Evolutionary conservation across 306 rosid species (phyloP).

Genomic region (Cotoneaster glaucophyllus): DNA sequence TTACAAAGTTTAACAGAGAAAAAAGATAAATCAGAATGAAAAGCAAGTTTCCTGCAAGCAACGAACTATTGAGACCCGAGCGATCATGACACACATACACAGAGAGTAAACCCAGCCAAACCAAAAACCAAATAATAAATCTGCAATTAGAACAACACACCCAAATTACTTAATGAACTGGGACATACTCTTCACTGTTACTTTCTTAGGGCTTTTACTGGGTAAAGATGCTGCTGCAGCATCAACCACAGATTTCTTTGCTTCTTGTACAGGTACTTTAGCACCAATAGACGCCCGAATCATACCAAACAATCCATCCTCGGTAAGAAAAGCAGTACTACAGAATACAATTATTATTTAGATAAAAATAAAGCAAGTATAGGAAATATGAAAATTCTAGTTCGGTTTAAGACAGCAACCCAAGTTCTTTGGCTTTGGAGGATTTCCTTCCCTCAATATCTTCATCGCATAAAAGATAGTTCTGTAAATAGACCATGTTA

Average conservation of each 20-base stretch:
- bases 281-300: slow-evolving; percentile 53
- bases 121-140: neutral
- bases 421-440: slow-evolving; percentile 85
- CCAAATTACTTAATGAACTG: neutral
- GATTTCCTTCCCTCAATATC: slow-evolving; percentile 95
- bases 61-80: neutral
- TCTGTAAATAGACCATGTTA: slow-evolving; percentile 52
- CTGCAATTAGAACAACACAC: neutral
- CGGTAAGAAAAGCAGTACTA: slow-evolving; percentile 77
- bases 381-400: slow-evolving; percentile 1
- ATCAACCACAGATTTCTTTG: slow-evolving; percentile 37
- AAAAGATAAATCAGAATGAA: neutral
- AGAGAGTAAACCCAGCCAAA: neutral
- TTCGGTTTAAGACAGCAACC: slow-evolving; percentile 44
- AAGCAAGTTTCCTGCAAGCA: neutral
- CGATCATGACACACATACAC: neutral
- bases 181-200: slow-evolving; percentile 58
- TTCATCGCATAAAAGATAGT: slow-evolving; percentile 86
- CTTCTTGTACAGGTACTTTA: slow-evolving; percentile 39
- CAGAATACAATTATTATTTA: neutral
- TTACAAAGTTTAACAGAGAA: neutral
- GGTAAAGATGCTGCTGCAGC: slow-evolving; percentile 34
- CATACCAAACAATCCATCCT: slow-evolving; percentile 85
- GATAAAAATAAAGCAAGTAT: slow-evolving; percentile 10
- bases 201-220: slow-evolving; percentile 40